These are phyloP conservation scores for Insectozyma bohioensis DNA, from an alignment of 1,139 yeast species.

Conservation along the genomic window DNA sequence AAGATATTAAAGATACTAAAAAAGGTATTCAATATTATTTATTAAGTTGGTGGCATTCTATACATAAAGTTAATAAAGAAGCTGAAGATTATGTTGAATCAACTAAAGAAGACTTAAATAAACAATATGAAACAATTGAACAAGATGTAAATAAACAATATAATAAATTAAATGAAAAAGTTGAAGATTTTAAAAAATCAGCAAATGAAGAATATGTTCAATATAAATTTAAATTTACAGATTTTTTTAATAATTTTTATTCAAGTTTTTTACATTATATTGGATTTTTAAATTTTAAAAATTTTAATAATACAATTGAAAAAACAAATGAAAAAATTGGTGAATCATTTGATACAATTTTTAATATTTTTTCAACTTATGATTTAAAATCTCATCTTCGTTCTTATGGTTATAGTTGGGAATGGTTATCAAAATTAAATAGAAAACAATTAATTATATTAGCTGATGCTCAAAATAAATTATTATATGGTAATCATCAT, in stretches of 20 bases:
- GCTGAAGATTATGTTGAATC: conserved; percentile 1
- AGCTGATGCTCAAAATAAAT: conserved; percentile 45
- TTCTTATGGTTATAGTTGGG: conserved; percentile 47
- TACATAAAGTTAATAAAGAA: no score
- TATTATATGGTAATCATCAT: no score
- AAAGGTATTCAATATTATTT: no score
- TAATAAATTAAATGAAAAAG: conserved; percentile 7
- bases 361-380: conserved; percentile 47
- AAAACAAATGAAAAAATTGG: conserved; percentile 39
- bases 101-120: not conserved
- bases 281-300: conserved; percentile 11
- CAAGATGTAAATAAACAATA: no score
- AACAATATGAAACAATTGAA: conserved; percentile 1
- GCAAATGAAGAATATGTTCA: conserved; percentile 8
- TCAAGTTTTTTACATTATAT: conserved; percentile 8
- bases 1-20: no score
- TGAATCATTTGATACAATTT: conserved; percentile 14
- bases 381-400: conserved; percentile 55
- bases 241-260: conserved; percentile 7
- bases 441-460: conserved; percentile 46
- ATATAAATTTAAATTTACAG: conserved; percentile 8
- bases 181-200: conserved; percentile 6
- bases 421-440: conserved; percentile 30
- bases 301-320: conserved; percentile 11
- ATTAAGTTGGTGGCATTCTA: no score